Evolutionary conservation across 805 yeast species (phyloP), one percentile per base, ranked within the genome.

Genomic region (Jamesozyma piceae): DNA sequence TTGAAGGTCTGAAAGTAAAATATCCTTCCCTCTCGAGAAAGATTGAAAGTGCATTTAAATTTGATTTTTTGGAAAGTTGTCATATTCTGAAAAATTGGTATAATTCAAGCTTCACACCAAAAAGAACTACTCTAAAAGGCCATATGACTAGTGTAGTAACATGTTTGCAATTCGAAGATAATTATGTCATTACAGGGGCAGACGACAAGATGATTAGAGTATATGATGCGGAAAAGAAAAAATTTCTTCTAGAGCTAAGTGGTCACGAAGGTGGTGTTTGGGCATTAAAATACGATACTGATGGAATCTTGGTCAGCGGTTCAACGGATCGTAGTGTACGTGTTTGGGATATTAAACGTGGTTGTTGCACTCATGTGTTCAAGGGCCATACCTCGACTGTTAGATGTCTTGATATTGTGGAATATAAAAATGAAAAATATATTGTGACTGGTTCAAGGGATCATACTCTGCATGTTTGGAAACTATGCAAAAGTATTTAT

Each of bases 221-320:
- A 8, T 87, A 85, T 62, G 81, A 82, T 49, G 78, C 96, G 1
- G 67, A 71, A 26, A 77, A 83, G 1, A 97, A 97, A 4, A 65
- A 67, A 34, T 68, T 81, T 40, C 54, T 79, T 8, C 68, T 73
- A 34, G 78, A 78, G 5, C 69, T 92, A 35, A 69, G 72, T 35
- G 97, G 96, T 6, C 98, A 92, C 58, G 95, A 83, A 42, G 98
- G 98, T 36, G 98, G 98, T 32, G 98, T 92, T 4, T 92, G 98
- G 98, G 97, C 98, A 1, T 71, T 92, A 59, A 87, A 90, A 63
- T 89, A 88, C 57, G 88, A 85, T 19, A 78, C 80, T 53, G 86
- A 88, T 8, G 64, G 63, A 10, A 57, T 60, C 3, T 69, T 92
- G 36, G 95, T 90, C 1, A 83, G 94, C 46, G 98, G 97, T 0